A percentile compares a stretch with the other conserved stretches of the same genome.
phyloP scores from a whole-genome alignment of 768 basidiomycete genomes.

The Lactifluus volemus region DNA sequence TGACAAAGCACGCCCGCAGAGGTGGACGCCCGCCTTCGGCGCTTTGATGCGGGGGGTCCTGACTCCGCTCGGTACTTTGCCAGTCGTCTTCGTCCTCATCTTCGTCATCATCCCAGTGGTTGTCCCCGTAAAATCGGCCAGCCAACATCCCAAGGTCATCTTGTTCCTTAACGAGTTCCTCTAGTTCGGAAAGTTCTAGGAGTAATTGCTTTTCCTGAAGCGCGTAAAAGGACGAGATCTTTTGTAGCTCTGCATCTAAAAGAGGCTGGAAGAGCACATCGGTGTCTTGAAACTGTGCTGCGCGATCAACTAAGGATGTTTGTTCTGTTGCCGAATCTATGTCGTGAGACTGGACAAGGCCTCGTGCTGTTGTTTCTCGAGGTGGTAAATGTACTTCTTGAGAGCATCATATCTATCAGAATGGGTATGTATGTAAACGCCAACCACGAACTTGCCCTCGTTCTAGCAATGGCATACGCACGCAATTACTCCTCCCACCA shows the following conservation, averaged over 20 bases:
- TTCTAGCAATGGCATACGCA: slow-evolving; percentile 32
- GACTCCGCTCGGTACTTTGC: slow-evolving; percentile 22
- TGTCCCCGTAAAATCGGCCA: slow-evolving; percentile 44
- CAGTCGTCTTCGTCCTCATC: slow-evolving; percentile 45
- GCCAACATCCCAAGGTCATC: slow-evolving; percentile 49
- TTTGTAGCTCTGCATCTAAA: slow-evolving; percentile 74
- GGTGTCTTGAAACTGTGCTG: slow-evolving; percentile 30
- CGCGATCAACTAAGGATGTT: slow-evolving; percentile 42
- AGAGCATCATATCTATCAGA: slow-evolving; percentile 65
- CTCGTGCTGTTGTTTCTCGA: slow-evolving; percentile 67
- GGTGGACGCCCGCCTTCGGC: slow-evolving; percentile 25
- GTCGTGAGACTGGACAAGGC: slow-evolving; percentile 37
- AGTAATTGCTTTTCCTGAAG: slow-evolving; percentile 65
- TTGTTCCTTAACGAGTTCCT: slow-evolving; percentile 46
- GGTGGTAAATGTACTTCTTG: slow-evolving; percentile 78
- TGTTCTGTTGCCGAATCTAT: slow-evolving; percentile 53
- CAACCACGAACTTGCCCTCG: neutral
- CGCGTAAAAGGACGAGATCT: slow-evolving; percentile 74
- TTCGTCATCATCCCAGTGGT: slow-evolving; percentile 40
- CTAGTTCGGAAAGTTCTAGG: slow-evolving; percentile 49
- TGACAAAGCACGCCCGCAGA: slow-evolving; percentile 12
- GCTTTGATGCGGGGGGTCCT: slow-evolving; percentile 29
- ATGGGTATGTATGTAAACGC: neutral
- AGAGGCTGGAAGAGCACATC: slow-evolving; percentile 62
- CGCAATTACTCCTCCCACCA: slow-evolving; percentile 94